Conservation (phyloP, 345 rosid genomes). For the Eucalyptus coolabah region DNA sequence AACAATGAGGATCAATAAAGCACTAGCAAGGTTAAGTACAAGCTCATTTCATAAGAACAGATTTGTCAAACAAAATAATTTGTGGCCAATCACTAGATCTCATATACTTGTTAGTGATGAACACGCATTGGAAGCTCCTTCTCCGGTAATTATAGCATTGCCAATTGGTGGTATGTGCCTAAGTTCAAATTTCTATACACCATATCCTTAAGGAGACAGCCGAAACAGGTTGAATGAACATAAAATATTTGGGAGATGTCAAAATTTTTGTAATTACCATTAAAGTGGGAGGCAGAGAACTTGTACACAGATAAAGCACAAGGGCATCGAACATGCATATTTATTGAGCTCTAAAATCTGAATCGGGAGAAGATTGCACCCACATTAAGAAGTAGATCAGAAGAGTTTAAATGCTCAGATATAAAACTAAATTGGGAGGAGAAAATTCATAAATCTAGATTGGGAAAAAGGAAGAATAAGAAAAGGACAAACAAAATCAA, state of each 20-base stretch:
- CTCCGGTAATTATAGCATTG: neutral
- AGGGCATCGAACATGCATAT: neutral
- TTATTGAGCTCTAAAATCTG: neutral
- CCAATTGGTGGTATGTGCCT: neutral
- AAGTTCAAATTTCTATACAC: accelerated
- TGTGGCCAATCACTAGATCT: neutral
- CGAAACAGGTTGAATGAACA: too few species aligned
- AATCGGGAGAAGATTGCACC: too few species aligned
- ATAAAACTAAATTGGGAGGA: too few species aligned
- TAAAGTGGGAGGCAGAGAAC: neutral
- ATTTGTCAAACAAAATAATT: neutral
- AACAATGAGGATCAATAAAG: neutral
- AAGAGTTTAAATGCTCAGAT: too few species aligned
- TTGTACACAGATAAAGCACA: too few species aligned
- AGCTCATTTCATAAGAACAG: neutral
- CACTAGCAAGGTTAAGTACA: neutral
- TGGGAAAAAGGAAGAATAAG: neutral
- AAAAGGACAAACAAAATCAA: neutral
- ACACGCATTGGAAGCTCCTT: neutral
- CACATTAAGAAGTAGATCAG: too few species aligned
- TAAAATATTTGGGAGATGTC: neutral
- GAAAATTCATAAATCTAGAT: too few species aligned
- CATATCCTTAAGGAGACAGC: neutral
- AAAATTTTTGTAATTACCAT: too few species aligned
- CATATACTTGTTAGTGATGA: neutral